These are phyloP conservation scores for Lipomyces lipofer DNA, from an alignment of 805 yeast genomes.

Conservation along the genomic window DNA sequence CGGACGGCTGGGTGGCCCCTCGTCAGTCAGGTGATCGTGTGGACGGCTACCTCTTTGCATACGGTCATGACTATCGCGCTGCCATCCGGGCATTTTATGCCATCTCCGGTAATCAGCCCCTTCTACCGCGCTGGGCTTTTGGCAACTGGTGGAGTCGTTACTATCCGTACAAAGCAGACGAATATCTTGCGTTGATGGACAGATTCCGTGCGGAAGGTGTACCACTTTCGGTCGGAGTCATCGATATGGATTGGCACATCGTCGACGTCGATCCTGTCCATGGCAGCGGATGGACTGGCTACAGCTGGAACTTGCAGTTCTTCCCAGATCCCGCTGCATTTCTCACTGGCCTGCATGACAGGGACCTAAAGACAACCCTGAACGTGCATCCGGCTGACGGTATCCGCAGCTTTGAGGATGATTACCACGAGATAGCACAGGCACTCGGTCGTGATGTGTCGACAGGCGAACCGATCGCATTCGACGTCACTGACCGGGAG, in stretches of 20 bases:
- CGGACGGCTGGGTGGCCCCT: conserved; percentile 1
- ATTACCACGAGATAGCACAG: not conserved
- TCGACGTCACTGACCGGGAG: conserved; percentile 1
- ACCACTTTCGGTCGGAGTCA: not conserved
- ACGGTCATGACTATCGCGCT: conserved; percentile 3
- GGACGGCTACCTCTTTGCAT: not conserved
- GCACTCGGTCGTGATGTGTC: conserved; percentile 1
- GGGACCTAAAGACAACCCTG: conserved; percentile 2
- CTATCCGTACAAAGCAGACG: conserved; percentile 1
- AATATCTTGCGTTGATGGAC: conserved; percentile 3
- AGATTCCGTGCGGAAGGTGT: conserved; percentile 1
- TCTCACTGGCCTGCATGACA: not conserved
- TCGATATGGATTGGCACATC: conserved; percentile 2
- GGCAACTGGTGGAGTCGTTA: conserved; percentile 4
- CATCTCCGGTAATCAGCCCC: conserved; percentile 3
- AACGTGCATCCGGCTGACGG: conserved; percentile 5
- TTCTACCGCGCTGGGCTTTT: conserved; percentile 1
- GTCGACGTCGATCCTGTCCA: not conserved
- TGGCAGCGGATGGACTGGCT: conserved; percentile 3
- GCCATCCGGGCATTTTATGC: conserved; percentile 2
- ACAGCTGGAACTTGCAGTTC: conserved; percentile 1
- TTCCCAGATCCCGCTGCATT: conserved; percentile 2
- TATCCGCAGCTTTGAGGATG: not conserved
- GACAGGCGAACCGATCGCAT: not conserved
- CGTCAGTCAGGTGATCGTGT: not conserved